A percentile compares a stretch with the other conserved stretches of the same genome.
Evolutionary conservation across 257 asterid species (phyloP).

Genomic region (Ilex asprella): DNA sequence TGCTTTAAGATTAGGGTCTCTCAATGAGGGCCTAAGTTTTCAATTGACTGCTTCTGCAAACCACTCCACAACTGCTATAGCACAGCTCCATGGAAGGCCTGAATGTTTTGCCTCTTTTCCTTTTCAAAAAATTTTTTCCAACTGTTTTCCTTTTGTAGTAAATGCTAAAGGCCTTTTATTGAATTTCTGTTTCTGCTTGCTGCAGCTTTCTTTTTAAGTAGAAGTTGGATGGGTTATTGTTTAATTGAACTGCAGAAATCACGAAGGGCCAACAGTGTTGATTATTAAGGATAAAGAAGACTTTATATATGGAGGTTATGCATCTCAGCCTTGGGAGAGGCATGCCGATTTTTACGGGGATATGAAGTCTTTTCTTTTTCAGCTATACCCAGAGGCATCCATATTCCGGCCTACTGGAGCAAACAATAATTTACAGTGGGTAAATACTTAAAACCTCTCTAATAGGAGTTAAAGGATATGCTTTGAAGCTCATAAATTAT

Average conservation of each 20-base stretch:
- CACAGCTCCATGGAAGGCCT: background rate
- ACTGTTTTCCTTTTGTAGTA: slow-evolving; percentile 2
- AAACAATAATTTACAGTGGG: slow-evolving; percentile 89
- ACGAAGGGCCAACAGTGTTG: slow-evolving; percentile 60
- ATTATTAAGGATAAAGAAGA: slow-evolving; percentile 83
- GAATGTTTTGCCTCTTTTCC: background rate
- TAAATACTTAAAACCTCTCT: slow-evolving; percentile 23
- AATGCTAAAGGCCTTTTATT: slow-evolving; percentile 12
- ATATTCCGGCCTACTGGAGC: slow-evolving; percentile 83
- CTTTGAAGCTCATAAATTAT: too few relatives aligned
- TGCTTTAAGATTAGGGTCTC: too few relatives aligned
- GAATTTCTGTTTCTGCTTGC: slow-evolving; percentile 21
- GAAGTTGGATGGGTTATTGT: slow-evolving; percentile 24
- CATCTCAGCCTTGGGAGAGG: slow-evolving; percentile 95
- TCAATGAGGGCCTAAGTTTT: too few relatives aligned
- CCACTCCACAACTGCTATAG: too few relatives aligned
- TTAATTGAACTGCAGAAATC: slow-evolving; percentile 58
- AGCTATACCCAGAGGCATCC: slow-evolving; percentile 74
- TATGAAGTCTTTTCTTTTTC: slow-evolving; percentile 78
- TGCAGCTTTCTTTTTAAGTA: slow-evolving; percentile 24
- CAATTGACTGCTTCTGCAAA: too few relatives aligned
- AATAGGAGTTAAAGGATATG: background rate
- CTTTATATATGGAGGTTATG: slow-evolving; percentile 82
- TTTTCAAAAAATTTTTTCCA: background rate
- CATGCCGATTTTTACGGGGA: slow-evolving; percentile 84